A percentile compares a stretch with the other conserved stretches of the same genome.
Evolutionary conservation across 176 grass and related monocot species (phyloP).

Genomic region (Lolium perenne): DNA sequence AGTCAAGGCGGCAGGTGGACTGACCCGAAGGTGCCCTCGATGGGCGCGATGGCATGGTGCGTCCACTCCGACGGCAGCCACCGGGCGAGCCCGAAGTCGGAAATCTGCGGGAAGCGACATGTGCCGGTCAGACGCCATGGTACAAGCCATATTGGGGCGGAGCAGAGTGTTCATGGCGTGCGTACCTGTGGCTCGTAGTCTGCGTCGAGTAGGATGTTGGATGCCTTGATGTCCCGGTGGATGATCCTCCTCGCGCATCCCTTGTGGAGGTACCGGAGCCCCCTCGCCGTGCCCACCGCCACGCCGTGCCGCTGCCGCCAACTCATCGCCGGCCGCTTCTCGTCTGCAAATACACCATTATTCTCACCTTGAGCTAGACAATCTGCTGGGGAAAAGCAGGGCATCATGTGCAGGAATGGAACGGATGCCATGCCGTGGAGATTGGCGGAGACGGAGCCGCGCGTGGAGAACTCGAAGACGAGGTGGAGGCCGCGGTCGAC

Average conservation of each 20-base stretch:
- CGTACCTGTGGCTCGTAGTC: slow-evolving; percentile 84
- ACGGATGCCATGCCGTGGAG: slow-evolving; percentile 63
- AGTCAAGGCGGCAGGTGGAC: neutral
- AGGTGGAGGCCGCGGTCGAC: slow-evolving; percentile 82
- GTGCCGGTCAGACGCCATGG: neutral
- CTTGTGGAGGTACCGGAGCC: slow-evolving; percentile 91
- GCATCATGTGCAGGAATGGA: no score
- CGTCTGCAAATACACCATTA: slow-evolving; percentile 50
- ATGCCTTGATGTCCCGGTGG: slow-evolving; percentile 92
- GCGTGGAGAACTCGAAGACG: slow-evolving; percentile 78
- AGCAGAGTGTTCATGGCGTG: neutral
- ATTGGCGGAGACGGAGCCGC: slow-evolving; percentile 92
- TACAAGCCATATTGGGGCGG: no score
- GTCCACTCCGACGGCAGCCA: slow-evolving; percentile 97
- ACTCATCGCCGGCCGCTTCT: slow-evolving; percentile 63
- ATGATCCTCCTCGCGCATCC: slow-evolving; percentile 85
- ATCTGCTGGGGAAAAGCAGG: no score
- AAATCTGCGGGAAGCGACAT: slow-evolving; percentile 50
- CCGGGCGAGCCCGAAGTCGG: slow-evolving; percentile 89
- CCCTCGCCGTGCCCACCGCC: slow-evolving; percentile 71
- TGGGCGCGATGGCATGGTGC: slow-evolving; percentile 85
- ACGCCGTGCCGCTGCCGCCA: slow-evolving; percentile 76
- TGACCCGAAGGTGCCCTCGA: slow-evolving; percentile 96
- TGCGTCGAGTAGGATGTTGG: slow-evolving; percentile 77
- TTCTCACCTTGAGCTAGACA: no score